Percentiles rank a stretch among this genome's conserved stretches.
Evolutionary conservation across 805 yeast species (phyloP).

Genomic region (Zygosaccharomyces kombuchaensis): DNA sequence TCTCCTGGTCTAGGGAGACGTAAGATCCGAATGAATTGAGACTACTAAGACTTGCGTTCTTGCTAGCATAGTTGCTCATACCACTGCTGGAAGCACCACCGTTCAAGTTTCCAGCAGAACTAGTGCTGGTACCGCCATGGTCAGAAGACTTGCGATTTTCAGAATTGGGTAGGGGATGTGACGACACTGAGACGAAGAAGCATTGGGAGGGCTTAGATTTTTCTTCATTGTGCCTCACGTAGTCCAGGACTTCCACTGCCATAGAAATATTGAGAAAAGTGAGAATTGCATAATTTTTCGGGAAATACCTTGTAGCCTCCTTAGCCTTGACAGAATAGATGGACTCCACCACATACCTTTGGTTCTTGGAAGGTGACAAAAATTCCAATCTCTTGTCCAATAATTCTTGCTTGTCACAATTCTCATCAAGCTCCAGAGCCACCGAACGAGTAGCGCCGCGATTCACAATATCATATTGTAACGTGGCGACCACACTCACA

Average conservation of each 20-base stretch:
- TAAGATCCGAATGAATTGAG: constrained; percentile 17
- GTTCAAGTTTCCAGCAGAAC: constrained; percentile 3
- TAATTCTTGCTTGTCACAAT: constrained; percentile 11
- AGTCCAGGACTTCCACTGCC: constrained; percentile 27
- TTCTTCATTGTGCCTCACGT: constrained; percentile 11
- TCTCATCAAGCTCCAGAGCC: constrained; percentile 19
- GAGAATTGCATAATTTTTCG: constrained; percentile 21
- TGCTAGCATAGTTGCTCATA: constrained; percentile 6
- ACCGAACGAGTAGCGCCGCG: constrained; percentile 32
- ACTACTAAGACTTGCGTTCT: constrained; percentile 17
- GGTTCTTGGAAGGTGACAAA: constrained; percentile 13
- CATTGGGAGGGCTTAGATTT: constrained; percentile 13
- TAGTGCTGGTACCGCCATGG: constrained; percentile 5
- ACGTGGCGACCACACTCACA: constrained; percentile 10
- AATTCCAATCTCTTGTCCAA: constrained; percentile 16
- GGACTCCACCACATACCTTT: constrained; percentile 29
- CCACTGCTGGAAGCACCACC: constrained; percentile 6
- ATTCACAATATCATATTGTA: constrained; percentile 21
- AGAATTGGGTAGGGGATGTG: constrained; percentile 5
- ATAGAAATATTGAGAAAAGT: constrained; percentile 28
- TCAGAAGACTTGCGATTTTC: neutral
- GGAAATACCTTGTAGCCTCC: constrained; percentile 17
- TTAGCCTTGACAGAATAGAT: constrained; percentile 23
- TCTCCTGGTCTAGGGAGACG: constrained; percentile 14
- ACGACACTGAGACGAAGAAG: constrained; percentile 16